Evolutionary conservation across 805 yeast species (phyloP).

Genomic region (Yamadazyma kitorensis): DNA sequence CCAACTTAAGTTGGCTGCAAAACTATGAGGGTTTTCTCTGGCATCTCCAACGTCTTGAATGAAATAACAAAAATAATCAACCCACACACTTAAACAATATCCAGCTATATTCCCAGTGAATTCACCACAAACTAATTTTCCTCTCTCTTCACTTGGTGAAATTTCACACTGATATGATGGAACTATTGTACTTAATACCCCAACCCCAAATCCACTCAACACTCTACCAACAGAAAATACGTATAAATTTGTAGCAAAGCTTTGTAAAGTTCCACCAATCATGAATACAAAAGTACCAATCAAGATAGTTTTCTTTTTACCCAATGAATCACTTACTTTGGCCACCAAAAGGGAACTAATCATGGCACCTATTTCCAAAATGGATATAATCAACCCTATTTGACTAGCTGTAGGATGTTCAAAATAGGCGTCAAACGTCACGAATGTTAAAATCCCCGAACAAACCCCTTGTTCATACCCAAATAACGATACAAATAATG

Average conservation of each 20-base stretch:
- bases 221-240: slow-evolving; percentile 72
- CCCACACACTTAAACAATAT: slow-evolving; percentile 82
- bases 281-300: slow-evolving; percentile 77
- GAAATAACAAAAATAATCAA: slow-evolving; percentile 72
- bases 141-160: slow-evolving; percentile 83
- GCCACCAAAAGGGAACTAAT: slow-evolving; percentile 78
- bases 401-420: slow-evolving; percentile 68
- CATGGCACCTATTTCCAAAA: slow-evolving; percentile 85
- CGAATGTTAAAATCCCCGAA: slow-evolving; percentile 79
- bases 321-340: slow-evolving; percentile 70
- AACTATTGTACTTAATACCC: slow-evolving; percentile 76
- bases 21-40: slow-evolving; percentile 30
- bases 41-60: slow-evolving; percentile 51
- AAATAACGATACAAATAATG: slow-evolving; percentile 39
- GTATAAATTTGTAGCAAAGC: slow-evolving; percentile 52
- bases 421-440: slow-evolving; percentile 66
- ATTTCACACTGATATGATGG: slow-evolving; percentile 89
- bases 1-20: slow-evolving; percentile 57
- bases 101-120: slow-evolving; percentile 85
- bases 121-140: slow-evolving; percentile 80
- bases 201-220: slow-evolving; percentile 84
- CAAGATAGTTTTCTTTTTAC: slow-evolving; percentile 75
- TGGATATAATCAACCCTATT: slow-evolving; percentile 85
- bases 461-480: slow-evolving; percentile 73
- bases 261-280: slow-evolving; percentile 74